Percentiles rank a stretch among this genome's conserved stretches.
phyloP scores from a whole-genome alignment of 2,329 filamentous ascomycete genomes.

The Pyrenophora tritici-repentis region DNA sequence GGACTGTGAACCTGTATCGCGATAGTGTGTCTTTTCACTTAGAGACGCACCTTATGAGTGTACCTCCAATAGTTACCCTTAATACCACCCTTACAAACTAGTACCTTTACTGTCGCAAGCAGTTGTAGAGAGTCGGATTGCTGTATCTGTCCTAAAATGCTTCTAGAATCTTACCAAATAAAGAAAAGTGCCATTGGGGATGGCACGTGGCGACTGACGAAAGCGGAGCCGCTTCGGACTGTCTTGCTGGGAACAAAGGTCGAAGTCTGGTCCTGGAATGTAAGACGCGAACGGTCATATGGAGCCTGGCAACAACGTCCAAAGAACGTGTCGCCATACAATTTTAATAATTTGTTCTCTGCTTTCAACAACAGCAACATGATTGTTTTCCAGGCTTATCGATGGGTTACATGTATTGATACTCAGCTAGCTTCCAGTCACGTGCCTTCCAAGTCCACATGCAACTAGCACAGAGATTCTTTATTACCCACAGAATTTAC shows the following conservation, averaged over 20 bases:
- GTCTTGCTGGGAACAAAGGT: constrained; percentile 33
- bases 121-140: constrained; percentile 14
- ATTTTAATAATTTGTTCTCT: not conserved
- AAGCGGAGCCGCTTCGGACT: constrained; percentile 20
- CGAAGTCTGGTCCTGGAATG: not conserved
- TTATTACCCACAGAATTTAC: too few species aligned
- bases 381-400: too few species aligned
- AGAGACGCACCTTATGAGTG: not conserved
- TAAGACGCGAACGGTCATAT: constrained; percentile 1
- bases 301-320: not conserved
- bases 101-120: constrained; percentile 25
- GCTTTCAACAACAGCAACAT: not conserved
- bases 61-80: not conserved
- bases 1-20: too few species aligned
- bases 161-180: constrained; percentile 41
- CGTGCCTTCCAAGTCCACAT: too few species aligned
- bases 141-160: constrained; percentile 7
- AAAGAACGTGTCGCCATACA: not conserved
- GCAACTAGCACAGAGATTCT: too few species aligned
- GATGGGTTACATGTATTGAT: not conserved
- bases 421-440: too few species aligned
- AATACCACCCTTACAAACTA: not conserved
- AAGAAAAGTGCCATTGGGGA: constrained; percentile 24
- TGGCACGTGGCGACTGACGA: constrained; percentile 28
- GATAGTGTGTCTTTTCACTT: not conserved